These are phyloP conservation scores for Chalciporus pseudorubinellus DNA, from an alignment of 768 basidiomycete species.

Conservation along the genomic window DNA sequence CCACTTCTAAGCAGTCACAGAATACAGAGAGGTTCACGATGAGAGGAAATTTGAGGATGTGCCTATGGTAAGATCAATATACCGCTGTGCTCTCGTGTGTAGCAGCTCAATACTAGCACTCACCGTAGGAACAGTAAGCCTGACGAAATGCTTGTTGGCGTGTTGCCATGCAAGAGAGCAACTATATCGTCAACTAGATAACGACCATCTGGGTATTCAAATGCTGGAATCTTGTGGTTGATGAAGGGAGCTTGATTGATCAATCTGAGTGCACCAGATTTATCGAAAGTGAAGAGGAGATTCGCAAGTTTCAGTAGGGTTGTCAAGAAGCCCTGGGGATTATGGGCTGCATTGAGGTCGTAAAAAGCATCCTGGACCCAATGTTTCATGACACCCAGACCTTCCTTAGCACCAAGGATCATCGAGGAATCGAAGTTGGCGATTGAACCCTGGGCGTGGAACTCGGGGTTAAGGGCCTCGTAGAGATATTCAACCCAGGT, in stretches of 20 bases:
- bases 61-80: slow-evolving; percentile 29
- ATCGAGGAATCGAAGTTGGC: slow-evolving; percentile 32
- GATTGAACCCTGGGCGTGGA: slow-evolving; percentile 43
- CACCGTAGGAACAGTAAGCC: slow-evolving; percentile 43
- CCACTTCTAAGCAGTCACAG: slow-evolving; percentile 51
- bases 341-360: slow-evolving; percentile 18
- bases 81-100: background rate
- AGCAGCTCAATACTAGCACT: slow-evolving; percentile 14
- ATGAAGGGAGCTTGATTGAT: slow-evolving; percentile 33
- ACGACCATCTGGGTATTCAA: slow-evolving; percentile 14
- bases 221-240: background rate
- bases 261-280: slow-evolving; percentile 31
- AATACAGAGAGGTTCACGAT: slow-evolving; percentile 46
- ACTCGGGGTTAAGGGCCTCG: slow-evolving; percentile 48
- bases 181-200: slow-evolving; percentile 36
- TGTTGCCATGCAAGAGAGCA: slow-evolving; percentile 27
- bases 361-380: slow-evolving; percentile 48
- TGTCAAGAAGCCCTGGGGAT: slow-evolving; percentile 38
- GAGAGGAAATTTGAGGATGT: slow-evolving; percentile 39
- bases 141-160: slow-evolving; percentile 24
- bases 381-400: slow-evolving; percentile 37
- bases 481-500: slow-evolving; percentile 48
- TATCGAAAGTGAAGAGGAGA: slow-evolving; percentile 41
- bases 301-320: slow-evolving; percentile 35
- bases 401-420: slow-evolving; percentile 41